Percentiles rank a stretch among this genome's conserved stretches.
Conservation (phyloP, 805 yeast species). For the Myxozyma sirexii region DNA sequence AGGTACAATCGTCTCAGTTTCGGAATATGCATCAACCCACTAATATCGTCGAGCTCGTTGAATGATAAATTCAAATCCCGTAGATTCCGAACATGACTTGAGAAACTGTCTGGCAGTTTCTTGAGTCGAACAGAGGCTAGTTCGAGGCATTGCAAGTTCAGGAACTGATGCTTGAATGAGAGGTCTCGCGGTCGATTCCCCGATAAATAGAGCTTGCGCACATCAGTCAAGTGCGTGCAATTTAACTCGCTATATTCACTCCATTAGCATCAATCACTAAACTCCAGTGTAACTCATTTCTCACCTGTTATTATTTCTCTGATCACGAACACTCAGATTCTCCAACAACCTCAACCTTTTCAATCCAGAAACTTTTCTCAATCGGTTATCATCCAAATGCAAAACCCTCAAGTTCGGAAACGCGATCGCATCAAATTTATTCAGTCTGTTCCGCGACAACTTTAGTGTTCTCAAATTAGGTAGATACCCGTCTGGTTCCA, state of each 20-base stretch:
- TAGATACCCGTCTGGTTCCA: conserved; percentile 32
- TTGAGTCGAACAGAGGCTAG: conserved; percentile 37
- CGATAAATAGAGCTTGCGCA: conserved; percentile 47
- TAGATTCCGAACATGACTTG: conserved; percentile 37
- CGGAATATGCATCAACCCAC: conserved; percentile 37
- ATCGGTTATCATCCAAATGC: conserved; percentile 36
- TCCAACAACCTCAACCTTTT: conserved; percentile 45
- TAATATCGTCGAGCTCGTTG: conserved; percentile 38
- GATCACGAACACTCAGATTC: conserved; percentile 44
- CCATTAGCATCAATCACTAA: background rate
- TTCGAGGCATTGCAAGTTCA: conserved; percentile 42
- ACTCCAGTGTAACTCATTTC: background rate
- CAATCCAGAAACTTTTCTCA: conserved; percentile 42
- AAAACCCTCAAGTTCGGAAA: conserved; percentile 36
- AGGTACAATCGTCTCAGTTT: conserved; percentile 38
- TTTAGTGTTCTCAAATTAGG: conserved; percentile 48
- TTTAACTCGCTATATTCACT: conserved; percentile 1
- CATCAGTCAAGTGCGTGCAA: conserved; percentile 38
- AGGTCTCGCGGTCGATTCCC: conserved; percentile 40
- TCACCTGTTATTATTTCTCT: conserved; percentile 13
- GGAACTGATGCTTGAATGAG: conserved; percentile 36
- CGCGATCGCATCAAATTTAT: conserved; percentile 19
- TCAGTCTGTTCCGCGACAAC: conserved; percentile 46
- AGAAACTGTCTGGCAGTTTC: conserved; percentile 38
- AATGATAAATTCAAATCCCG: conserved; percentile 42